These are phyloP conservation scores for Abrus precatorius DNA, from an alignment of 306 rosid genomes.

Conservation along the genomic window DNA sequence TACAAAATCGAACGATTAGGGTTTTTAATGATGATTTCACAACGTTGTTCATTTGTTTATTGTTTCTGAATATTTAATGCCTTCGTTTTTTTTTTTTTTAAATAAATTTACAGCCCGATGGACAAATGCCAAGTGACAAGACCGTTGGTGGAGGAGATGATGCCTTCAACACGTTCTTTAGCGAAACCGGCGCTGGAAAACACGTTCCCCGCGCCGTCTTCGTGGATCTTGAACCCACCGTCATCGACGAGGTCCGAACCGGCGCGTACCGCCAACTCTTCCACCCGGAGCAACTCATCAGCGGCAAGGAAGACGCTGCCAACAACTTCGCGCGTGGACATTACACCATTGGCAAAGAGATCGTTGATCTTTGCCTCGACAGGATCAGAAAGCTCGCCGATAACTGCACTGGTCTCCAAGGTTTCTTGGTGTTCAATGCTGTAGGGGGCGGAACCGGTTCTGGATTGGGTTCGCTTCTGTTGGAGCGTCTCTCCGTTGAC, in stretches of 20 bases:
- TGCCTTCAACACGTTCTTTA: conserved; percentile 92
- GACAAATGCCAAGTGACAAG: conserved; percentile 87
- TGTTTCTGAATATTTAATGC: too few species aligned
- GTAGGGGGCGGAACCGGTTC: conserved; percentile 95
- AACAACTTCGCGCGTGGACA: conserved; percentile 96
- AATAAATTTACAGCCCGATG: conserved; percentile 65
- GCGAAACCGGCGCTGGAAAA: conserved; percentile 91
- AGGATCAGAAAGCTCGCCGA: conserved; percentile 86
- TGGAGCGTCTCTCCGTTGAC: conserved; percentile 90
- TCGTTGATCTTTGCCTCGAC: conserved; percentile 91
- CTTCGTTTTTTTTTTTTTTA: not conserved
- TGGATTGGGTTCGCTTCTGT: conserved; percentile 79
- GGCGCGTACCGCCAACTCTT: conserved; percentile 91
- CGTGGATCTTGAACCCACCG: conserved; percentile 94
- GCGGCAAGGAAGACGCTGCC: conserved; percentile 94
- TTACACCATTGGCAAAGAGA: conserved; percentile 89
- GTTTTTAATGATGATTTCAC: not conserved
- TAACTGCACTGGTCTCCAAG: conserved; percentile 91
- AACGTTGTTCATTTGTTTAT: too few species aligned
- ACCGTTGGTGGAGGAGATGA: conserved; percentile 90
- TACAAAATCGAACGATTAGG: not conserved
- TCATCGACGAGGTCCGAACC: conserved; percentile 88
- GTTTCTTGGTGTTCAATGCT: conserved; percentile 87
- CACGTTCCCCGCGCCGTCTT: conserved; percentile 91
- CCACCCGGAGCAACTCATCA: conserved; percentile 93